These are phyloP conservation scores for Xylaria sp. DNA, from an alignment of 2,329 filamentous ascomycete genomes.

Conservation along the genomic window DNA sequence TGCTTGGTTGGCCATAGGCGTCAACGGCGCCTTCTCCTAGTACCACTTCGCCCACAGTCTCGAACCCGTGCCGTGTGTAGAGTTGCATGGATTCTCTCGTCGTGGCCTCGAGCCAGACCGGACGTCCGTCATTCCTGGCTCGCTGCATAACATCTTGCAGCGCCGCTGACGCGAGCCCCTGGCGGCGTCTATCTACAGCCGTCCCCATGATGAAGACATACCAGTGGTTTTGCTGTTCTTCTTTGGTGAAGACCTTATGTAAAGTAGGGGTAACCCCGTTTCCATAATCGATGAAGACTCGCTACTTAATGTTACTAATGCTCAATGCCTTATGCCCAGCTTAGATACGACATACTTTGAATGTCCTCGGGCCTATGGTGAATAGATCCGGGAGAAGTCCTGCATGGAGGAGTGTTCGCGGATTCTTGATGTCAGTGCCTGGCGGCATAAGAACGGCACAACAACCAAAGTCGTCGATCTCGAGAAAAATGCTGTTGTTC, in stretches of 20 bases:
- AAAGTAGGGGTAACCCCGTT: not conserved
- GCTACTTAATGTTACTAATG: not conserved
- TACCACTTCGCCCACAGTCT: slow-evolving; percentile 6
- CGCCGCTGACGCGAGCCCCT: slow-evolving; percentile 17
- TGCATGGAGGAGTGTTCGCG: not conserved
- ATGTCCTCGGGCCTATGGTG: not conserved
- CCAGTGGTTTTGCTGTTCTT: slow-evolving; percentile 8
- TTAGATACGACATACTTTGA: not conserved
- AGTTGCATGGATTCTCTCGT: not conserved
- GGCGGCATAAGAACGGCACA: slow-evolving; percentile 15
- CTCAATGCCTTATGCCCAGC: not conserved
- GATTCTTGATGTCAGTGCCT: slow-evolving; percentile 1
- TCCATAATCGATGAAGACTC: not conserved
- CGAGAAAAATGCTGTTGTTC: slow-evolving; percentile 8
- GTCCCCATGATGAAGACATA: slow-evolving; percentile 36
- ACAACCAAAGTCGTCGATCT: not conserved
- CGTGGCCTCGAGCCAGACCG: not conserved
- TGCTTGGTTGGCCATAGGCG: slow-evolving; percentile 7
- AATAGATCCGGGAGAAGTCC: not conserved
- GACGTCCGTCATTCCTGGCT: slow-evolving; percentile 11
- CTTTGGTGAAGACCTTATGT: not conserved
- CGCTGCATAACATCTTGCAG: slow-evolving; percentile 14
- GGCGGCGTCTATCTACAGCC: slow-evolving; percentile 41
- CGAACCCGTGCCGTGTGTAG: not conserved
- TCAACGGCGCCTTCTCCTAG: slow-evolving; percentile 21